Evolutionary conservation across 495 filamentous ascomycete genomes (phyloP).

Genomic region (Podospora pseudocomata): DNA sequence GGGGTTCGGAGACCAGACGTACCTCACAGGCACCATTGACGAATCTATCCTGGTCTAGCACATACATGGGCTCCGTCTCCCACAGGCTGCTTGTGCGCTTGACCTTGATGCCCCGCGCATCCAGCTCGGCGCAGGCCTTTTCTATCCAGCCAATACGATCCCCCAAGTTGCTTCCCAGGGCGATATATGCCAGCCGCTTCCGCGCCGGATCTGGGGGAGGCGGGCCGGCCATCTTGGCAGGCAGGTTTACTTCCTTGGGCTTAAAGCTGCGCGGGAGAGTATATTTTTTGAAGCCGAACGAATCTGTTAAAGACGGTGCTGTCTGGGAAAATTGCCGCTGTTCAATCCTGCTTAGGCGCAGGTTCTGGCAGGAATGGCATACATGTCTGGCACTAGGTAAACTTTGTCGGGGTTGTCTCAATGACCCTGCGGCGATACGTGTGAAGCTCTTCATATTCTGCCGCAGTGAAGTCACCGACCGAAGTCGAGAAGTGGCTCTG

Average conservation of each 20-base stretch:
- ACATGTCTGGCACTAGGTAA: background rate
- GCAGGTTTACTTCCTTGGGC: slow-evolving; percentile 8
- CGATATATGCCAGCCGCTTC: slow-evolving; percentile 64
- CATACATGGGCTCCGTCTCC: slow-evolving; percentile 96
- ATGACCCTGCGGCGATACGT: background rate
- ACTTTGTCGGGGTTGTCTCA: slow-evolving; percentile 5
- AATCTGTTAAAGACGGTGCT: background rate
- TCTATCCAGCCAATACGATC: slow-evolving; percentile 82
- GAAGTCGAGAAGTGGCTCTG: background rate
- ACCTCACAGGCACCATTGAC: slow-evolving; percentile 95
- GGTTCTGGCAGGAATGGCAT: background rate
- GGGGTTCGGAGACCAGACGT: slow-evolving; percentile 24
- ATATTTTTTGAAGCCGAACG: slow-evolving; percentile 26
- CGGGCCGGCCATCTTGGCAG: slow-evolving; percentile 14
- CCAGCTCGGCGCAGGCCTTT: slow-evolving; percentile 72
- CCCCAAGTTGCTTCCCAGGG: slow-evolving; percentile 89
- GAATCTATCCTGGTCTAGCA: slow-evolving; percentile 81
- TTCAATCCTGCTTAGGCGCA: slow-evolving; percentile 11
- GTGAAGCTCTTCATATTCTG: slow-evolving; percentile 14
- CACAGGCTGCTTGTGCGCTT: slow-evolving; percentile 82
- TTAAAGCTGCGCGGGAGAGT: slow-evolving; percentile 23
- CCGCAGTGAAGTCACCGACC: slow-evolving; percentile 7
- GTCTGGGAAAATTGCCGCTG: slow-evolving; percentile 18
- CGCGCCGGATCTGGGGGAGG: slow-evolving; percentile 11
- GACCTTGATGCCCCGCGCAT: slow-evolving; percentile 64